Evolutionary conservation across 2,329 filamentous ascomycete genomes (phyloP).

Genomic region (Leptographium flavum): DNA sequence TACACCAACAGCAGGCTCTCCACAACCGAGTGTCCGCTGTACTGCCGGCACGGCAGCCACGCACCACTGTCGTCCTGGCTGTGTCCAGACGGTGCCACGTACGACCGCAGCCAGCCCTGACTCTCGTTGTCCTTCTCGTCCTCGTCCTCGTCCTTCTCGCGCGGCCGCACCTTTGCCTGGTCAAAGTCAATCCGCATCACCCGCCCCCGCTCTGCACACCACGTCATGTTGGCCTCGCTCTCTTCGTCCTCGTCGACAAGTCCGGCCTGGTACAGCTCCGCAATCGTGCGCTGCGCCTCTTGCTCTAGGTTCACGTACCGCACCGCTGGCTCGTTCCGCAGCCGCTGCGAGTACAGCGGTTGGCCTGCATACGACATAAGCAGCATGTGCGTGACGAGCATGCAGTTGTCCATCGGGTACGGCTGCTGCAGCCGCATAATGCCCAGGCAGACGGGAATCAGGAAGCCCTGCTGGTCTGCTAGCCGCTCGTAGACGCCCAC

Average conservation of each 20-base stretch:
- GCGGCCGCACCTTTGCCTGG: background rate
- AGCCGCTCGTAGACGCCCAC: slow-evolving; percentile 2
- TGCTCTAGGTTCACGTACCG: background rate
- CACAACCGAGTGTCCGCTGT: background rate
- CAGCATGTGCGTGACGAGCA: slow-evolving; percentile 9
- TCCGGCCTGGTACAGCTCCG: slow-evolving; percentile 2
- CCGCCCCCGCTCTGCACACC: slow-evolving; percentile 5
- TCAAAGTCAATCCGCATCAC: slow-evolving; percentile 6
- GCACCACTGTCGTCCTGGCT: background rate
- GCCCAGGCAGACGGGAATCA: slow-evolving; percentile 9
- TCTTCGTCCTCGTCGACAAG: slow-evolving; percentile 3
- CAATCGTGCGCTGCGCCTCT: slow-evolving; percentile 5
- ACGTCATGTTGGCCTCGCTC: slow-evolving; percentile 5
- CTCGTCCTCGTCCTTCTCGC: background rate
- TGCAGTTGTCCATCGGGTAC: slow-evolving; percentile 5
- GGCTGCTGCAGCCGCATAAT: slow-evolving; percentile 2
- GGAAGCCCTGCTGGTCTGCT: slow-evolving; percentile 5
- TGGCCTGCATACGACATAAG: slow-evolving; percentile 11
- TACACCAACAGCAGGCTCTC: background rate
- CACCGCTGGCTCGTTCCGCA: background rate
- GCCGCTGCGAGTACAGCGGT: background rate
- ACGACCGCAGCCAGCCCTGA: background rate
- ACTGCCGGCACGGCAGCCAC: background rate
- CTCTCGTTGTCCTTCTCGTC: background rate
- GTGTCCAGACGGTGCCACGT: background rate